Conservation (phyloP, 2,329 filamentous ascomycete genomes). For the Penicillium griseofulvum region DNA sequence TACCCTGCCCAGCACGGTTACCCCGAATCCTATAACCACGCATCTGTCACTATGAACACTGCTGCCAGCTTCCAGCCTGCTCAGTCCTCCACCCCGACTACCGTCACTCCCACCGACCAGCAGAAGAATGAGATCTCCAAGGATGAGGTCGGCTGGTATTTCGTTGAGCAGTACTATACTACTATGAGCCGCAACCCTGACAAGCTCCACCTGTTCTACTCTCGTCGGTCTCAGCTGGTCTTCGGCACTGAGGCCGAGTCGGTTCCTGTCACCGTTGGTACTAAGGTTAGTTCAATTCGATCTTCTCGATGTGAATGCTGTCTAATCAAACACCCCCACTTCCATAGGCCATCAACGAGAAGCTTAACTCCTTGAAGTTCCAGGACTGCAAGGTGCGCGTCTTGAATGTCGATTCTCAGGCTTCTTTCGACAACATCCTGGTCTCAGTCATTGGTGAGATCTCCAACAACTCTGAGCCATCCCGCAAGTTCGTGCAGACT, state of each 20-base stretch:
- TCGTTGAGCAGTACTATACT: constrained; percentile 98
- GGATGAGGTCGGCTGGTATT: constrained; percentile 98
- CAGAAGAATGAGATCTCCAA: constrained; percentile 59
- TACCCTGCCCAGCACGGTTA: constrained; percentile 42
- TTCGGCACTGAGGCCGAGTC: constrained; percentile 89
- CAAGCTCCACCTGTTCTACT: constrained; percentile 94
- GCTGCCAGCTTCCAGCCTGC: constrained; percentile 40
- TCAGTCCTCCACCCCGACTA: constrained; percentile 41
- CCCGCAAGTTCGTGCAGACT: constrained; percentile 96
- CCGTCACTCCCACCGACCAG: constrained; percentile 36
- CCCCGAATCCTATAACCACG: constrained; percentile 37
- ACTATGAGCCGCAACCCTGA: constrained; percentile 92
- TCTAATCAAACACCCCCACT: constrained; percentile 19
- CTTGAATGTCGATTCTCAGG: constrained; percentile 95
- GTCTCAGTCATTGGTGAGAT: constrained; percentile 98
- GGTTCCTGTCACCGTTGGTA: constrained; percentile 79
- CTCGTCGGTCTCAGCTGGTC: constrained; percentile 92
- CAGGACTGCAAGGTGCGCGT: constrained; percentile 98
- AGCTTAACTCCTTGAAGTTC: constrained; percentile 89
- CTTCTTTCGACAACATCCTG: constrained; percentile 87
- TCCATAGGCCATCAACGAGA: constrained; percentile 80
- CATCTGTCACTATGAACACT: constrained; percentile 35
- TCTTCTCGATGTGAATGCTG: neutral
- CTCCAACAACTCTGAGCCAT: constrained; percentile 85
- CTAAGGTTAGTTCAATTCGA: constrained; percentile 65